Base-by-base conservation (phyloP, 768 basidiomycete genomes). In the Rhizopogon rudus region DNA sequence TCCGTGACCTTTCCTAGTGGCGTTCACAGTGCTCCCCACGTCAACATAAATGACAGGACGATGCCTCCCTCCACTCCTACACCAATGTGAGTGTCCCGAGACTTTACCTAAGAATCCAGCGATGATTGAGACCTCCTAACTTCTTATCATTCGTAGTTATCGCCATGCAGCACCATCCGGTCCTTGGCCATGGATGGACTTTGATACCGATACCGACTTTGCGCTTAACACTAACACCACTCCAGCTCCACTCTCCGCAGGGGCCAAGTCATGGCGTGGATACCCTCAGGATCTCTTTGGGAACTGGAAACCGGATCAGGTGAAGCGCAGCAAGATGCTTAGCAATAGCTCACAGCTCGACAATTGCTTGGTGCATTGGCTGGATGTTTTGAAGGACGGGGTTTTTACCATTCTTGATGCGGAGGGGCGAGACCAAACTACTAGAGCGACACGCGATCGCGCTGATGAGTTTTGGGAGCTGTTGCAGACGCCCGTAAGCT, bases 241-340 rank as follows among this genome's bases (percentile, higher is more conserved):
- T 10, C 54, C 54, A 28, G 2, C 17, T 13, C 6, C 46, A 20
- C 20, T 17, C 5, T 13, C 17, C 20, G 6, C 31, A 48, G 13
- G 4, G 0, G 20, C 13, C 46, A 17, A 20, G 20, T 22, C 20
- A 48, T 73, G 72, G 72, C 41, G 61, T 22, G 54, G 58, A 52
- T 81, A 80, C 60, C 78, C 80, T 0, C 72, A 77, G 53, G 70
- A 73, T 1, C 62, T 75, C 6, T 81, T 76, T 61, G 75, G 77
- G 0, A 81, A 80, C 57, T 81, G 81, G 81, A 78, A 76, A 0
- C 63, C 60, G 1, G 61, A 61, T 2, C 79, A 81, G 50, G 65
- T 71, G 25, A 42, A 51, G 20, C 60, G 63, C 44, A 67, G 70
- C 48, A 61, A 59, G 45, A 69, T 74, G 17, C 20, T 58, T 4